phyloP scores from a whole-genome alignment of 805 yeast genomes.

The Candida sakaeoensis region DNA sequence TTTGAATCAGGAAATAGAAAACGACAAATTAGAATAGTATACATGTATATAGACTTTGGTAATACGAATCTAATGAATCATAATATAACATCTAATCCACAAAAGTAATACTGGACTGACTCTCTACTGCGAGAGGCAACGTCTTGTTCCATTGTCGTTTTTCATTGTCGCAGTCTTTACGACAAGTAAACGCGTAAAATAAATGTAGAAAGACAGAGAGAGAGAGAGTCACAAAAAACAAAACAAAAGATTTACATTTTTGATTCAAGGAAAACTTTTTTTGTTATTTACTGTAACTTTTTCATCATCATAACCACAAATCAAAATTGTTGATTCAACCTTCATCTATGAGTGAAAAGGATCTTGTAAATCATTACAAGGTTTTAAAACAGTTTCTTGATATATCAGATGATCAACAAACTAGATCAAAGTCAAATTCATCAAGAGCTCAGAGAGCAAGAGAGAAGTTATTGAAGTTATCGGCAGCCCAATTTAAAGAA shows the following conservation, averaged over 20 bases:
- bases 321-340: no score
- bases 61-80: neutral
- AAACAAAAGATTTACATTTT: constrained; percentile 1
- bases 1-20: neutral
- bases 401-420: constrained; percentile 41
- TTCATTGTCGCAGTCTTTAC: no score
- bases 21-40: neutral
- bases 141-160: no score
- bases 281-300: neutral
- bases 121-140: no score
- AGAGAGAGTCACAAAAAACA: neutral
- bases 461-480: constrained; percentile 76
- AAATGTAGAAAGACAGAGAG: neutral
- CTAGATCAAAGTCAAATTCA: constrained; percentile 40
- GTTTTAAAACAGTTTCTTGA: constrained; percentile 50
- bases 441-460: constrained; percentile 79
- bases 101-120: no score
- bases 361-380: constrained; percentile 43
- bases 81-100: no score
- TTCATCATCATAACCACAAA: neutral
- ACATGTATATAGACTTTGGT: neutral
- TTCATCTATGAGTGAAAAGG: constrained; percentile 24
- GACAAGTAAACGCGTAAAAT: neutral
- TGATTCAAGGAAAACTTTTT: constrained; percentile 2
- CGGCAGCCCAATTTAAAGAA: constrained; percentile 81